These are phyloP conservation scores for Agroathelia rolfsii DNA, from an alignment of 1,284 basidiomycete genomes.

Conservation along the genomic window DNA sequence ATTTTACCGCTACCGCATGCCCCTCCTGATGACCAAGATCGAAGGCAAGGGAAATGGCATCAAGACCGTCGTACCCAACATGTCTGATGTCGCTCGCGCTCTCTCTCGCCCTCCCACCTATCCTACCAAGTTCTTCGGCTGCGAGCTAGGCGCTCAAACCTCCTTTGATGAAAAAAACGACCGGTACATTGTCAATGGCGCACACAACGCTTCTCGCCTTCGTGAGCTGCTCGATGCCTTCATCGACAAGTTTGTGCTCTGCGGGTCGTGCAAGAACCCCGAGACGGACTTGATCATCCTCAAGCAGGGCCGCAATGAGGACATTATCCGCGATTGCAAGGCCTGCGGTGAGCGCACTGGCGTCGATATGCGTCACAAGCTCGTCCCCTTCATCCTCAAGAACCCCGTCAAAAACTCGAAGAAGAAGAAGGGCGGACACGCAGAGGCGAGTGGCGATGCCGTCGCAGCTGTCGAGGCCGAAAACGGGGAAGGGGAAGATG, in stretches of 20 bases:
- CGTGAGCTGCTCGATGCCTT: conserved; percentile 94
- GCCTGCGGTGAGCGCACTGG: conserved; percentile 90
- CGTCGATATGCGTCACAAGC: conserved; percentile 96
- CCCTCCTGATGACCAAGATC: conserved; percentile 89
- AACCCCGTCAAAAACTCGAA: conserved; percentile 89
- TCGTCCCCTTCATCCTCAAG: conserved; percentile 94
- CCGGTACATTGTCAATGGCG: conserved; percentile 97
- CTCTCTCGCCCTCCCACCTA: conserved; percentile 92
- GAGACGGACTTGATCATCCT: conserved; percentile 95
- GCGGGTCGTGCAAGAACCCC: conserved; percentile 97
- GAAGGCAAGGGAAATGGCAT: conserved; percentile 99
- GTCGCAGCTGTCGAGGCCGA: conserved; percentile 35
- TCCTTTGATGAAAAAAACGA: conserved; percentile 95
- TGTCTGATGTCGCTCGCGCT: conserved; percentile 95
- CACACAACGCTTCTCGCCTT: conserved; percentile 86
- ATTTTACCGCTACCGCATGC: conserved; percentile 94
- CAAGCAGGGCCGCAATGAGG: conserved; percentile 62
- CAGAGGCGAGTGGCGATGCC: conserved; percentile 22
- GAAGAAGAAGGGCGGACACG: conserved; percentile 65
- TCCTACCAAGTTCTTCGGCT: conserved; percentile 99
- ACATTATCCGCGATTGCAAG: conserved; percentile 95
- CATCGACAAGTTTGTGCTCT: conserved; percentile 98
- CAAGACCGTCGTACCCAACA: conserved; percentile 98
- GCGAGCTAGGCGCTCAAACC: conserved; percentile 96
- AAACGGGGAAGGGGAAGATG: conserved; percentile 27